These are phyloP conservation scores for Uromyces viciae-fabae DNA, from an alignment of 1,284 basidiomycete genomes.

Conservation along the genomic window DNA sequence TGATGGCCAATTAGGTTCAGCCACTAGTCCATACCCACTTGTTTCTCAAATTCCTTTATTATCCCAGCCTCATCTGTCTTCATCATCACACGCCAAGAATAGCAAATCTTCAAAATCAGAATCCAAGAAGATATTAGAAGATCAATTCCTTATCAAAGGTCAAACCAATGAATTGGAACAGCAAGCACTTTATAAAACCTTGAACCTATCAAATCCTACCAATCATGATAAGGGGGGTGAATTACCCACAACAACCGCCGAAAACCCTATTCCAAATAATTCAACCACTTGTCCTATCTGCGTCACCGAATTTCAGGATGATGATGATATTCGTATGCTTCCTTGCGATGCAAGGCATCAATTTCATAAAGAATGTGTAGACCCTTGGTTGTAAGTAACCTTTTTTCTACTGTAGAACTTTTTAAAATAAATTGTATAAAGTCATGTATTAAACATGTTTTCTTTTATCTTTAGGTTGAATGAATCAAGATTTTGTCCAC, in stretches of 20 bases:
- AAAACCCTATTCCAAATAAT: slow-evolving; percentile 50
- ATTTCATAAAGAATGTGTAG: slow-evolving; percentile 68
- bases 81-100: neutral
- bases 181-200: no score
- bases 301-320: slow-evolving; percentile 84
- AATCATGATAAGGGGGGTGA: slow-evolving; percentile 33
- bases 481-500: slow-evolving; percentile 81
- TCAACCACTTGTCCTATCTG: slow-evolving; percentile 88
- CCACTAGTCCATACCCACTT: no score
- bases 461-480: slow-evolving; percentile 56
- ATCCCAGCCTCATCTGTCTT: neutral
- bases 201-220: no score
- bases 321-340: slow-evolving; percentile 79
- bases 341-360: slow-evolving; percentile 83
- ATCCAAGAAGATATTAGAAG: no score
- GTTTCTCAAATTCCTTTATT: neutral
- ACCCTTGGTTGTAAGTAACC: slow-evolving; percentile 70
- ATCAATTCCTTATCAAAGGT: no score
- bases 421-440: neutral
- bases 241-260: slow-evolving; percentile 20
- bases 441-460: neutral
- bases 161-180: no score
- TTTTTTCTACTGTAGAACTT: neutral
- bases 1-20: no score
- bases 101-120: slow-evolving; percentile 26